Base-by-base conservation (phyloP, 2,329 filamentous ascomycete species). In the Aspergillus felis region DNA sequence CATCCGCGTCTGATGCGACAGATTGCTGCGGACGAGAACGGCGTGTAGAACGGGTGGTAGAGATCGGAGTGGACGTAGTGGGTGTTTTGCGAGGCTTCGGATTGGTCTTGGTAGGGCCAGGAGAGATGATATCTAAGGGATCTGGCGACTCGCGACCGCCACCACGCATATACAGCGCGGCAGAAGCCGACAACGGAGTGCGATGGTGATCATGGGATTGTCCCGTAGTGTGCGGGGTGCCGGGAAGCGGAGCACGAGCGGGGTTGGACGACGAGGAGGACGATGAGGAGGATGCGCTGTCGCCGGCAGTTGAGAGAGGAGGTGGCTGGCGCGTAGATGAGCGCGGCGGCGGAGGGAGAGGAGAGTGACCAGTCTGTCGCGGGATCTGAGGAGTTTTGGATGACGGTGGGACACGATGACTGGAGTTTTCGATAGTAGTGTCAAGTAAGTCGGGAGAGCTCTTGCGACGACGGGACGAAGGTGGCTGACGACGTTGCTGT, bases 401-500 rank as follows among this genome's bases (percentile, higher is more conserved):
- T 22, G 57, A 50, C 32, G 54, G 32, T 5, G 32, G 14, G 6
- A n/a, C 14, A 7, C 14, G 32, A 24, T 54, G 51, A 32, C 55
- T 54, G 47, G 55, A 32, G 25, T 64, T 47, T 6, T 60, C 60
- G 28, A 64, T 63, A 35, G 68, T 70, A 14, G 65, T 68, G 50
- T 73, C 68, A 14, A 72, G 64, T 14, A 69, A 67, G 55, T 71
- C 71, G 17, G 70, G 70, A 12, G 69, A 73, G 57, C 71, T 74
- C 54, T 62, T 65, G 58, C 68, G 68, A 54, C 68, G 66, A 53
- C 56, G 62, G 53, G 57, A 60, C 41, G 54, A 46, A 7, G 54
- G 46, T 14, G 59, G 22, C 41, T 42, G 29, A 54, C 20, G 42
- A 54, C 29, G 44, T 7, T 22, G 41, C n/a, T 28, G 41, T 25